These are phyloP conservation scores for Oemleria cerasiformis DNA, from an alignment of 306 rosid genomes.

Conservation along the genomic window DNA sequence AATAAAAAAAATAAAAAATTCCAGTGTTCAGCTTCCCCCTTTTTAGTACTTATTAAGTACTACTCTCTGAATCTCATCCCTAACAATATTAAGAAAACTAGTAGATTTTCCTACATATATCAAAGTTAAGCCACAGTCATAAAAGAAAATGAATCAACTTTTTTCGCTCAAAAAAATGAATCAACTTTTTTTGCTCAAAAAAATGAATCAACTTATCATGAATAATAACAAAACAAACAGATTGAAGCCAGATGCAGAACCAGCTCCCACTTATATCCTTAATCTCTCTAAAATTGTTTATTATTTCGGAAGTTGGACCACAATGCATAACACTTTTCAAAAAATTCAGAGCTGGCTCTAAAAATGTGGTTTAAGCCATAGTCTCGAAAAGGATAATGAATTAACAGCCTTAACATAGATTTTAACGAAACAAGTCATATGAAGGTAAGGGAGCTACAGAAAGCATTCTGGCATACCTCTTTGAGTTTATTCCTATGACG, in stretches of 20 bases:
- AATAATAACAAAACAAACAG: background rate
- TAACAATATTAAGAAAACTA: background rate
- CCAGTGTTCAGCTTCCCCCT: background rate
- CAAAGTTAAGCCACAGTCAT: background rate
- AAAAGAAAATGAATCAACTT: background rate
- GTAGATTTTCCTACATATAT: background rate
- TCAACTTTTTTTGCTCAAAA: background rate
- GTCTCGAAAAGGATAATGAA: background rate
- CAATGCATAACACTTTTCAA: background rate
- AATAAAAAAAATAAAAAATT: background rate
- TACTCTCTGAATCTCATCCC: background rate
- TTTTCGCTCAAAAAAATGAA: background rate
- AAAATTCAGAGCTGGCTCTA: background rate
- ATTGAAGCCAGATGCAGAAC: background rate
- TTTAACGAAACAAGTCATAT: background rate
- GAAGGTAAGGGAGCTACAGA: slow-evolving; percentile 11
- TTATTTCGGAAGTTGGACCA: background rate
- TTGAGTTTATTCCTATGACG: slow-evolving; percentile 58
- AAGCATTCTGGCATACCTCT: slow-evolving; percentile 61
- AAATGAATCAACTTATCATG: background rate
- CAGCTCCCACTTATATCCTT: background rate
- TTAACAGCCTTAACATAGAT: background rate
- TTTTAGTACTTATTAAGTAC: background rate
- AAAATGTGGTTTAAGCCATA: background rate
- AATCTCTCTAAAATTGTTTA: background rate